Evolutionary conservation across 1,284 basidiomycete species (phyloP), one percentile per base, ranked within the genome.

Genomic region (Schizopora paradoxa): DNA sequence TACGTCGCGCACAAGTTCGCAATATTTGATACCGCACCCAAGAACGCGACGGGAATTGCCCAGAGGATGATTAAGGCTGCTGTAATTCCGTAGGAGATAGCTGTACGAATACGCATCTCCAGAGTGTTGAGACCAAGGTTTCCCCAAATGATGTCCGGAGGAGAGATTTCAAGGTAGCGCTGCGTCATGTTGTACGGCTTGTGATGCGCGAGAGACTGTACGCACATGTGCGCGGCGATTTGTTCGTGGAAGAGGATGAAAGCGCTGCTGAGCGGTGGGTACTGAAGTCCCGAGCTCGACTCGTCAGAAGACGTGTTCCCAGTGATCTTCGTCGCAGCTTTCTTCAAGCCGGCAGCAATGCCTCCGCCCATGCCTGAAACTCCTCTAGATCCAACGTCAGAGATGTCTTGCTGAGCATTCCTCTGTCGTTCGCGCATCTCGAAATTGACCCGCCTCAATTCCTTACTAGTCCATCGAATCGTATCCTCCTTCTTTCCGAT

Each of bases 191-290:
- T 72, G 53, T 89, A 90, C 27, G 89, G 89, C 49, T 82, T 77
- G 55, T 91, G 82, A 59, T 92, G 87, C 2, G 79, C 68, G 22
- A 92, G 65, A 5, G 74, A 71, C 61, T 88, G 79, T 14, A 74
- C 74, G 1, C 88, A 90, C 61, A 94, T 72, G 63, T 95, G 91
- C n/a, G 91, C 91, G 1, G 89, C 89, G 54, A 96, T 87, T 68
- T 98, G 95, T 56, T 81, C 77, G 64, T 94, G 83, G 76, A 98
- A 99, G 23, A 91, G 85, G 51, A 99, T 76, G 64, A 99, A 99
- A 3, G 89, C 91, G 21, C 86, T 88, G 60, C 81, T 91, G 53
- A 87, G 61, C 1, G 86, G 83, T 3, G 81, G 82, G 53, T 87
- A 88, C 21, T 72, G n/a, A n/a, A n/a, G n/a, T n/a, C n/a, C n/a